Conservation (phyloP, 2,329 filamentous ascomycete species). For the Orbilia ellipsospora region DNA sequence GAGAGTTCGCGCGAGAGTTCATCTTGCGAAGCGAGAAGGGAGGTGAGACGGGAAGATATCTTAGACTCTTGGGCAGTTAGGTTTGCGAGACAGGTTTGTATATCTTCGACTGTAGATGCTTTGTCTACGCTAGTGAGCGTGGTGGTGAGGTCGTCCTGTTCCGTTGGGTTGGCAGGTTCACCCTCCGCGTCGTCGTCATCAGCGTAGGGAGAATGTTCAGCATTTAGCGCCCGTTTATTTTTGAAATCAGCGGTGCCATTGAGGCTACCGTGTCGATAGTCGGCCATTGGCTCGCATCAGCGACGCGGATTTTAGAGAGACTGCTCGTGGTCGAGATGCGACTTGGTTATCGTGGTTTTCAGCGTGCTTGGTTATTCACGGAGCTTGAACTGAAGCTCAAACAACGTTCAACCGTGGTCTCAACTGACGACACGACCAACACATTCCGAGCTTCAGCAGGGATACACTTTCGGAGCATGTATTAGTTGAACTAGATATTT, state of each 20-base stretch:
- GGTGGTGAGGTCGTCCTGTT: constrained; percentile 36
- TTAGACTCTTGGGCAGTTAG: constrained; percentile 80
- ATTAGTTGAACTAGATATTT: no score
- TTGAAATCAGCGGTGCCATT: constrained; percentile 41
- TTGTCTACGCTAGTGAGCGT: constrained; percentile 58
- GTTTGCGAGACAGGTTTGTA: constrained; percentile 78
- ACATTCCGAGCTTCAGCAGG: constrained; percentile 9
- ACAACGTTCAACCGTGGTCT: constrained; percentile 14
- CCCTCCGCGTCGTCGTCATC: constrained; percentile 6
- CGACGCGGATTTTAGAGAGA: constrained; percentile 1
- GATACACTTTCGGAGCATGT: background rate
- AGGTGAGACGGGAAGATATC: constrained; percentile 79
- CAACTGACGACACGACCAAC: constrained; percentile 40
- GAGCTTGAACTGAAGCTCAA: constrained; percentile 26
- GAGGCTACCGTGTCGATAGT: constrained; percentile 39
- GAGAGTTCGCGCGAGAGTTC: constrained; percentile 87
- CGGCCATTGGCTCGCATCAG: constrained; percentile 49
- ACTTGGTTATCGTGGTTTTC: constrained; percentile 2
- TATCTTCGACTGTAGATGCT: constrained; percentile 74
- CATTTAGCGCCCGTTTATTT: constrained; percentile 22
- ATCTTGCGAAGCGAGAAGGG: constrained; percentile 82
- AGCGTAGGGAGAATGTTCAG: constrained; percentile 1
- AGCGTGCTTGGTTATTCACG: constrained; percentile 14
- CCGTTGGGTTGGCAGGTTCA: background rate
- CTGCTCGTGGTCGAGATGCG: constrained; percentile 12